A percentile compares a stretch with the other conserved stretches of the same genome.
These are phyloP conservation scores for Euphrasia confusa DNA, from an alignment of 257 asterid genomes.

Conservation along the genomic window DNA sequence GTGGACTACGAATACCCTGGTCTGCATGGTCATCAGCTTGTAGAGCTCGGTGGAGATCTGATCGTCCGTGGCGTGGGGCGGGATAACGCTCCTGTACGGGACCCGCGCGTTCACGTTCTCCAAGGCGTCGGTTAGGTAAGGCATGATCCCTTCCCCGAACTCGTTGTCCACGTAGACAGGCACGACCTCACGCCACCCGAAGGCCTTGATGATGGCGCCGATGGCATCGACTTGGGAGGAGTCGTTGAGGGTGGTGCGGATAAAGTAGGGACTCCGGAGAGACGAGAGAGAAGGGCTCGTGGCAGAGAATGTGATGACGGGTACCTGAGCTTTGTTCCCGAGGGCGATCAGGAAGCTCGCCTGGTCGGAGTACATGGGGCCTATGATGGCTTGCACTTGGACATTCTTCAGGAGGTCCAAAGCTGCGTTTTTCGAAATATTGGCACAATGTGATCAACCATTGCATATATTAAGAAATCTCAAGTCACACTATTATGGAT, in stretches of 20 bases:
- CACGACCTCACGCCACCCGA: conserved; percentile 39
- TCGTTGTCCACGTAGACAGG: conserved; percentile 26
- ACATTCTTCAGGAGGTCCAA: conserved; percentile 39
- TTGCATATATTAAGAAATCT: no score
- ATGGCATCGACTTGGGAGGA: conserved; percentile 36
- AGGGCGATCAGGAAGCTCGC: conserved; percentile 36
- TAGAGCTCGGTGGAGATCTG: conserved; percentile 31
- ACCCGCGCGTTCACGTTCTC: conserved; percentile 29
- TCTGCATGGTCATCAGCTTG: conserved; percentile 40
- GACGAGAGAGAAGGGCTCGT: conserved; percentile 44
- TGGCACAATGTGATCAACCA: no score
- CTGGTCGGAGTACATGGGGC: conserved; percentile 37
- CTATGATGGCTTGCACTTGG: conserved; percentile 42
- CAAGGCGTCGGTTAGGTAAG: conserved; percentile 29
- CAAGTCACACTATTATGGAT: no score
- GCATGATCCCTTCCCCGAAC: conserved; percentile 42
- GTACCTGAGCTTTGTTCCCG: conserved; percentile 39
- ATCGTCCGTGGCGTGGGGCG: conserved; percentile 33
- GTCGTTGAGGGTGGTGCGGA: conserved; percentile 32
- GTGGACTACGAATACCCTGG: conserved; percentile 41
- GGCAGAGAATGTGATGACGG: conserved; percentile 41
- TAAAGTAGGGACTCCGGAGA: conserved; percentile 28
- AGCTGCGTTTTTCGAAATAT: conserved; percentile 19
- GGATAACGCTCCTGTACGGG: conserved; percentile 30
- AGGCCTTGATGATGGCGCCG: conserved; percentile 30